phyloP scores from a whole-genome alignment of 176 grass and related monocot genomes.

The Bothriochloa decipiens region DNA sequence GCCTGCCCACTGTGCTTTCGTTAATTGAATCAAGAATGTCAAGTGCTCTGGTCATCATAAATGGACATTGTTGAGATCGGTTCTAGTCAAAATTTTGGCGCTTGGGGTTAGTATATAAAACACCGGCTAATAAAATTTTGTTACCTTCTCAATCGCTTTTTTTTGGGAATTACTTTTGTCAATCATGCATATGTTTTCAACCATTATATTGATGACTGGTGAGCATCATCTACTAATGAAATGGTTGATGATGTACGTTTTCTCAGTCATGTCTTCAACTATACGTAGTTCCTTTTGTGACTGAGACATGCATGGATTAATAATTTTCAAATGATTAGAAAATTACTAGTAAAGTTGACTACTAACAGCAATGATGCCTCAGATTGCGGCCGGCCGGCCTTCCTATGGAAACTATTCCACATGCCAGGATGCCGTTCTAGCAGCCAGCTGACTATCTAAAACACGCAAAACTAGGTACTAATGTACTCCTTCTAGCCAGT shows the following conservation, averaged over 20 bases:
- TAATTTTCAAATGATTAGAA: no score
- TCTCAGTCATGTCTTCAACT: no score
- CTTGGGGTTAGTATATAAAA: no score
- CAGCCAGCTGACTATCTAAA: constrained; percentile 2
- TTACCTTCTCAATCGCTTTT: no score
- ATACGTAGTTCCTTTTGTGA: no score
- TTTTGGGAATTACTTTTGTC: no score
- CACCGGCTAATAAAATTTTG: no score
- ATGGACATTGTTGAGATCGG: not conserved
- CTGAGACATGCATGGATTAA: no score
- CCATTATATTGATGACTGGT: no score
- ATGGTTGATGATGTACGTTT: no score
- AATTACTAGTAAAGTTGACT: not conserved
- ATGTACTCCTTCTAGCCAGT: not conserved
- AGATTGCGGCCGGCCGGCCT: not conserved
- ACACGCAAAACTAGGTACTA: not conserved
- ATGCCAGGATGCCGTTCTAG: not conserved
- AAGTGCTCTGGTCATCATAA: not conserved
- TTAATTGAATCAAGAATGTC: not conserved
- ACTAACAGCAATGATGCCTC: not conserved
- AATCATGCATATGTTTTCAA: no score
- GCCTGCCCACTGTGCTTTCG: constrained; percentile 49
- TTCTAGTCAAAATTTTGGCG: not conserved
- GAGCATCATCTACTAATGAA: no score
- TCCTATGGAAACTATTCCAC: not conserved